Evolutionary conservation across 116 monocot species (phyloP).

Genomic region (Papilionanthe hybrid): DNA sequence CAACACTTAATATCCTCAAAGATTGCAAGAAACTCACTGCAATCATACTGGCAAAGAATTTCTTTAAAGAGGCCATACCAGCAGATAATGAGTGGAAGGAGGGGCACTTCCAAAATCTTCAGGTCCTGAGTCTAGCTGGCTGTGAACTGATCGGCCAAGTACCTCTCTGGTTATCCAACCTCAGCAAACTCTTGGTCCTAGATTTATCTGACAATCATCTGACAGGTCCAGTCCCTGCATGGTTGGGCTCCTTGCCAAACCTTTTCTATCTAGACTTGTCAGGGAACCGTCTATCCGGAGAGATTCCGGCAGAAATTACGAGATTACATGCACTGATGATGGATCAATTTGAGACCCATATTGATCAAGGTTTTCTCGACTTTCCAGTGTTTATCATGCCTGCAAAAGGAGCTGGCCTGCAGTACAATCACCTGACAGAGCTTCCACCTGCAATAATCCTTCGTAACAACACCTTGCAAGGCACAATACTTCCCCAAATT

Average conservation of each 20-base stretch:
- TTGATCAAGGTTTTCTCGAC: conserved; percentile 8
- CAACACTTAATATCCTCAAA: conserved; percentile 8
- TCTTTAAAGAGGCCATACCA: conserved; percentile 16
- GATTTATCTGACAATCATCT: conserved; percentile 27
- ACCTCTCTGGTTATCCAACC: conserved; percentile 21
- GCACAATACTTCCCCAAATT: conserved; percentile 15
- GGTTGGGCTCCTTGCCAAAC: conserved; percentile 15
- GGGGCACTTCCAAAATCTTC: conserved; percentile 15
- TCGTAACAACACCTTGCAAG: conserved; percentile 12
- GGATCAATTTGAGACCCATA: not conserved
- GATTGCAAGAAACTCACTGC: conserved; percentile 11
- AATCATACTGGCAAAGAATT: conserved; percentile 10
- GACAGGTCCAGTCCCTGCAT: conserved; percentile 26
- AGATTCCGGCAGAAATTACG: conserved; percentile 22
- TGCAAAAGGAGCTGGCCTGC: not conserved
- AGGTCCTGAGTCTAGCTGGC: conserved; percentile 2
- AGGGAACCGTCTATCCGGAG: conserved; percentile 26
- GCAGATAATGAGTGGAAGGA: not conserved
- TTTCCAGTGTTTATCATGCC: conserved; percentile 2
- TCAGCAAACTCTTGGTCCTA: conserved; percentile 15
- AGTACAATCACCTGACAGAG: conserved; percentile 14
- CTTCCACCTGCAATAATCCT: conserved; percentile 13
- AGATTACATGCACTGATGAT: conserved; percentile 4
- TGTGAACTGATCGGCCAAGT: conserved; percentile 13
- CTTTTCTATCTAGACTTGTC: conserved; percentile 43